These are phyloP conservation scores for Hymenoscyphus occultus DNA, from an alignment of 2,329 filamentous ascomycete species.

Conservation along the genomic window DNA sequence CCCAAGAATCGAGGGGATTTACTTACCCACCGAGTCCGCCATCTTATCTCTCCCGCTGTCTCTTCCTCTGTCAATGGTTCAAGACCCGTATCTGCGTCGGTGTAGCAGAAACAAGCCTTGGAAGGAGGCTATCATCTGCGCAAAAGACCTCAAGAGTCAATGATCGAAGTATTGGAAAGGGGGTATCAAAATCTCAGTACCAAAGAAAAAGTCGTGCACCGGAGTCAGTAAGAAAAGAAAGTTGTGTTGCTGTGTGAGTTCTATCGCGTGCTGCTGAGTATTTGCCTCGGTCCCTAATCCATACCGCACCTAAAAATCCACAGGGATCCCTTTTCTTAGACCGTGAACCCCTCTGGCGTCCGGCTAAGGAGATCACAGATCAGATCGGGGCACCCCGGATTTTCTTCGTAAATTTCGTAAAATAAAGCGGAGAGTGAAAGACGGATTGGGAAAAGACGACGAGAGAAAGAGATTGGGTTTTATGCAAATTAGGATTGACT, in stretches of 20 bases:
- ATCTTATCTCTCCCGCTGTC: slow-evolving; percentile 36
- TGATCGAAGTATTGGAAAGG: not conserved
- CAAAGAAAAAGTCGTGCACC: not conserved
- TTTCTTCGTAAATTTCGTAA: slow-evolving; percentile 1
- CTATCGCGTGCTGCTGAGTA: slow-evolving; percentile 12
- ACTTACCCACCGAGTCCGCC: slow-evolving; percentile 53
- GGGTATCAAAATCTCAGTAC: not conserved
- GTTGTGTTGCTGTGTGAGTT: slow-evolving; percentile 6
- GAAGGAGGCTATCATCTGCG: slow-evolving; percentile 13
- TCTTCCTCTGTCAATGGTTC: not conserved
- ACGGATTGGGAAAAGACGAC: not conserved
- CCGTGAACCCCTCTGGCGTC: slow-evolving; percentile 1
- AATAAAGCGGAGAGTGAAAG: not conserved
- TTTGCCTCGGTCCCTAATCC: slow-evolving; percentile 13
- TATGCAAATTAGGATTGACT: not conserved
- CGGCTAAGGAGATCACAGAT: not conserved
- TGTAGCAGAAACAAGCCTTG: not conserved
- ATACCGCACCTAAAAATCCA: not conserved
- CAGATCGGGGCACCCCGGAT: not conserved
- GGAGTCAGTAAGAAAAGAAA: not conserved
- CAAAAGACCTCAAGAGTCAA: not conserved
- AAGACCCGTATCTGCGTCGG: not conserved
- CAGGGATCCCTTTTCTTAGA: not conserved
- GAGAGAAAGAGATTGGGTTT: slow-evolving; percentile 8
- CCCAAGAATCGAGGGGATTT: not conserved